Conservation (phyloP, 2,329 filamentous ascomycete species). For the Colletotrichum aenigma region DNA sequence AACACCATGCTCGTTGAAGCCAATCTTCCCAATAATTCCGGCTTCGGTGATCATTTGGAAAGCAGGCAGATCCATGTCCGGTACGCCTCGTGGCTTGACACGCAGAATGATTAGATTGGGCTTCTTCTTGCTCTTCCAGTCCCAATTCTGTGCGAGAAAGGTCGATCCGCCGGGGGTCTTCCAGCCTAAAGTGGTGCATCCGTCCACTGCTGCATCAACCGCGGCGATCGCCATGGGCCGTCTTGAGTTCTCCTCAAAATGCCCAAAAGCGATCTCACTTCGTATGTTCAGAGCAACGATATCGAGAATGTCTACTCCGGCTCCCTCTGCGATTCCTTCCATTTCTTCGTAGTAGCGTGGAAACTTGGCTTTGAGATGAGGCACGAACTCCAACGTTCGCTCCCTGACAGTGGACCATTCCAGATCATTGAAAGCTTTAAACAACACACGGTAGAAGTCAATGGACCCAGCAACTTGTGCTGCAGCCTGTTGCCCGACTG, state of each 20-base stretch:
- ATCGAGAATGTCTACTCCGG: not conserved
- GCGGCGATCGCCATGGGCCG: not conserved
- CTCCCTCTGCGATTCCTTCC: not conserved
- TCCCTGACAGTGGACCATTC: not conserved
- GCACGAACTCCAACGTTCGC: not conserved
- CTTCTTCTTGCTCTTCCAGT: not conserved
- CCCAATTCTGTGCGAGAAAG: not conserved
- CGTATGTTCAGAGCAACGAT: not conserved
- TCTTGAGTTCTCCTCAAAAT: not conserved
- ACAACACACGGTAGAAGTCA: not conserved
- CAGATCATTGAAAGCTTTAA: not conserved
- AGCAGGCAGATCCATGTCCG: constrained; percentile 35
- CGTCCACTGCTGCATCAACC: not conserved
- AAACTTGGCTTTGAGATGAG: not conserved
- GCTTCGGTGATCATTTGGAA: constrained; percentile 63
- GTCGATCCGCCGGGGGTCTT: not conserved
- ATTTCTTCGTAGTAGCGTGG: not conserved
- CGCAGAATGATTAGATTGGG: not conserved
- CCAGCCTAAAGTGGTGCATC: not conserved
- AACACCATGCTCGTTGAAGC: constrained; percentile 63
- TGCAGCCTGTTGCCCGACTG: not conserved
- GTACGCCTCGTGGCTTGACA: not conserved
- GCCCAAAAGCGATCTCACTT: not conserved
- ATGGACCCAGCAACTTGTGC: not conserved
- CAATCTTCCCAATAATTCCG: constrained; percentile 69